A percentile compares a stretch with the other conserved stretches of the same genome.
Conservation (phyloP, 2,329 filamentous ascomycete species). For the Cladophialophora psammophila region DNA sequence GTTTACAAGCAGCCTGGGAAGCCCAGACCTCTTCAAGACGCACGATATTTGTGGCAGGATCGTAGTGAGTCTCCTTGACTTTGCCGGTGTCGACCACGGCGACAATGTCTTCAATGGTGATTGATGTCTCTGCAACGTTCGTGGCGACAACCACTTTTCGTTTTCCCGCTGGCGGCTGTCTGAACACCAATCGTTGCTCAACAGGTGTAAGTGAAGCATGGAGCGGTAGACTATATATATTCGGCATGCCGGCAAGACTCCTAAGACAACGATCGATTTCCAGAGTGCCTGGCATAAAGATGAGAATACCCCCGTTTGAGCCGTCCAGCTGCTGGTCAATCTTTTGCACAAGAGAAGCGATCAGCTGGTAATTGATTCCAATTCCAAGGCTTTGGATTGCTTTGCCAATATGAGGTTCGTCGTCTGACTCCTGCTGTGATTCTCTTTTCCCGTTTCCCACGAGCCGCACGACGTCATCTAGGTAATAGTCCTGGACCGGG, state of each 20-base stretch:
- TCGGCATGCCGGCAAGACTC: slow-evolving; percentile 68
- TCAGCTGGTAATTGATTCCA: slow-evolving; percentile 89
- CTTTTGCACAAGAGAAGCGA: slow-evolving; percentile 77
- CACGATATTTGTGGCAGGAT: slow-evolving; percentile 90
- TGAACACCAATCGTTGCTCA: slow-evolving; percentile 89
- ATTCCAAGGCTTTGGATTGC: slow-evolving; percentile 76
- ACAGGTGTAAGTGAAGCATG: slow-evolving; percentile 89
- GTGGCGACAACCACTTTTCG: slow-evolving; percentile 94
- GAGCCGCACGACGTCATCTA: slow-evolving; percentile 84
- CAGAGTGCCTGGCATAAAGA: slow-evolving; percentile 89
- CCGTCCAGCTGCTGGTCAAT: slow-evolving; percentile 80
- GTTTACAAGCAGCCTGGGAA: slow-evolving; percentile 90
- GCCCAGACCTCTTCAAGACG: slow-evolving; percentile 95
- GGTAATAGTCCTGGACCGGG: slow-evolving; percentile 86
- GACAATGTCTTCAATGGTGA: slow-evolving; percentile 97
- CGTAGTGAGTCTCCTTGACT: slow-evolving; percentile 96
- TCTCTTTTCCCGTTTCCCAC: slow-evolving; percentile 58
- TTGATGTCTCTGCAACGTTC: slow-evolving; percentile 97
- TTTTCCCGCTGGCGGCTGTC: slow-evolving; percentile 75
- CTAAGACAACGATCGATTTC: slow-evolving; percentile 87
- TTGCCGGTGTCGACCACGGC: slow-evolving; percentile 94
- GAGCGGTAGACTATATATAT: slow-evolving; percentile 81
- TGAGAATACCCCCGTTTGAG: slow-evolving; percentile 85
- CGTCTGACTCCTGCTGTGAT: slow-evolving; percentile 4
- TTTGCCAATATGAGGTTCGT: slow-evolving; percentile 65